Conservation (phyloP, 768 basidiomycete species). For the Pholiota conissans region DNA sequence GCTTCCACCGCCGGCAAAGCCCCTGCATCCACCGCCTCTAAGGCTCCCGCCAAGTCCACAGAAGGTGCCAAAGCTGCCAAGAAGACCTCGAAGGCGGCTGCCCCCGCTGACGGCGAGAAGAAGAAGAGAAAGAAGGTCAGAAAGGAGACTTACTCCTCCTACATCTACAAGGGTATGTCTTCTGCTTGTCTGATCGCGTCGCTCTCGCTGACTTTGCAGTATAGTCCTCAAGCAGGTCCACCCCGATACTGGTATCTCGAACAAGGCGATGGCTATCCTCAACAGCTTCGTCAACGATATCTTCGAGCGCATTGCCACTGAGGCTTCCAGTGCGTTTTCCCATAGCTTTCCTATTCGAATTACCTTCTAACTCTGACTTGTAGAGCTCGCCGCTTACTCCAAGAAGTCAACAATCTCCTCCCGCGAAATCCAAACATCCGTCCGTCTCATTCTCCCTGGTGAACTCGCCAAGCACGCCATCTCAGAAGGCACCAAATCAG, state of each 20-base stretch:
- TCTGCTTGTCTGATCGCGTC: background rate
- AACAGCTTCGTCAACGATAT: constrained; percentile 98
- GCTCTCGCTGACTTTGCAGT: background rate
- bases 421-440: constrained; percentile 96
- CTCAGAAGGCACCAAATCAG: constrained; percentile 93
- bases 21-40: constrained; percentile 68
- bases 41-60: constrained; percentile 69
- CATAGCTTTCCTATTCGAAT: background rate
- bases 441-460: constrained; percentile 94
- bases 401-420: constrained; percentile 99
- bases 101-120: constrained; percentile 73
- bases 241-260: constrained; percentile 98
- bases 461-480: constrained; percentile 94
- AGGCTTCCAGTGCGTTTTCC: constrained; percentile 74
- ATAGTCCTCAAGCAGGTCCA: constrained; percentile 95
- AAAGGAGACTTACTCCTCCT: constrained; percentile 93
- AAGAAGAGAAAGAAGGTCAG: constrained; percentile 84
- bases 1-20: constrained; percentile 86
- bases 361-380: constrained; percentile 5
- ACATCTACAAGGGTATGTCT: constrained; percentile 82
- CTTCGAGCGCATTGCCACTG: constrained; percentile 89
- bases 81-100: constrained; percentile 70
- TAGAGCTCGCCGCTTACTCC: constrained; percentile 95
- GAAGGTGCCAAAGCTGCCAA: constrained; percentile 75
- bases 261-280: constrained; percentile 97